Conservation (phyloP, 805 yeast species). For the Cyberlindnera bimundalis region DNA sequence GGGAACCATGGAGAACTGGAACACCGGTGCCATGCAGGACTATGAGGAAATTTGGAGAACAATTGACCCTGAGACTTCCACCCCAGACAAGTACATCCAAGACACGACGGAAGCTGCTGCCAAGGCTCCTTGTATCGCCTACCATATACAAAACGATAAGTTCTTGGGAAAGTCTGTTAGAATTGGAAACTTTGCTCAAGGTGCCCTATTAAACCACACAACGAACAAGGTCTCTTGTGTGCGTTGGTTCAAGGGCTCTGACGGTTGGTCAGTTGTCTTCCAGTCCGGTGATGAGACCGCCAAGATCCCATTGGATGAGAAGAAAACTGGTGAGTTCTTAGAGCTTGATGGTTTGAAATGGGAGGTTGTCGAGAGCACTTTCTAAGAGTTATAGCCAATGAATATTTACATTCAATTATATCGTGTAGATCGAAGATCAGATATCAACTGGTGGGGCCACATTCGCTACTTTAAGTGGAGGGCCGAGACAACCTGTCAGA, state of each 20-base stretch:
- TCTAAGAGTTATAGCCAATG: constrained; percentile 1
- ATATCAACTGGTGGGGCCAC: neutral
- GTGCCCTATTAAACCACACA: constrained; percentile 34
- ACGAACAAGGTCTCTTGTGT: constrained; percentile 20
- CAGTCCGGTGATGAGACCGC: constrained; percentile 19
- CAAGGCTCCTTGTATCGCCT: constrained; percentile 28
- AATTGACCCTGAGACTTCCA: constrained; percentile 36
- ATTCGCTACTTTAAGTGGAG: neutral
- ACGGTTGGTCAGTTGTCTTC: constrained; percentile 19
- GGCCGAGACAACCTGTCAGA: neutral
- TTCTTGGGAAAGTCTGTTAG: constrained; percentile 44
- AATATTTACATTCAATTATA: neutral
- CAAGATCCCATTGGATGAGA: constrained; percentile 19
- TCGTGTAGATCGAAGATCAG: neutral
- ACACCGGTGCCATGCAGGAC: constrained; percentile 37
- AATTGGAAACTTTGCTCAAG: constrained; percentile 52
- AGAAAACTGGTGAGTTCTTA: constrained; percentile 10
- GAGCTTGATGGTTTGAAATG: constrained; percentile 16
- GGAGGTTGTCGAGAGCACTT: constrained; percentile 19
- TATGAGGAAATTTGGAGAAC: constrained; percentile 56
- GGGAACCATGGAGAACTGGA: constrained; percentile 48
- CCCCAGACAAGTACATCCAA: constrained; percentile 27
- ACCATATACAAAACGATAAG: constrained; percentile 27
- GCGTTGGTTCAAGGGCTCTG: constrained; percentile 16
- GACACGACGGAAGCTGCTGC: constrained; percentile 31